Evolutionary conservation across 1,284 basidiomycete species (phyloP).

Genomic region (Tilletiopsis washingtonensis): DNA sequence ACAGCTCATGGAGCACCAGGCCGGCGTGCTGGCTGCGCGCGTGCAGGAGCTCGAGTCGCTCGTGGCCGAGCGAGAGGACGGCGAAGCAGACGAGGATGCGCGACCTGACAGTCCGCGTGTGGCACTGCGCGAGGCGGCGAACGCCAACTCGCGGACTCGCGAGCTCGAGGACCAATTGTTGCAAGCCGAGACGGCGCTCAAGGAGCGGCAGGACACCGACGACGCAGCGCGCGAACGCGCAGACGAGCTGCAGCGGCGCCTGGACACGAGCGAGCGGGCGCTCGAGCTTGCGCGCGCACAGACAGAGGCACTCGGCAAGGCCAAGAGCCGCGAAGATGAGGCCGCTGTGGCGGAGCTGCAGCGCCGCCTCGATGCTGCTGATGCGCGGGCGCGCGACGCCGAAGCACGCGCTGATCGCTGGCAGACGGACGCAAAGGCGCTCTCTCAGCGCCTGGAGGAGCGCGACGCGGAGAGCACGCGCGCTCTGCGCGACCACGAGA

Average conservation of each 20-base stretch:
- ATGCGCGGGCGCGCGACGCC: not conserved
- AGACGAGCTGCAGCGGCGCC: not conserved
- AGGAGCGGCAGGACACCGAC: not conserved
- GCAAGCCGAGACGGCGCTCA: not conserved
- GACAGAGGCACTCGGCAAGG: not conserved
- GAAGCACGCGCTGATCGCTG: not conserved
- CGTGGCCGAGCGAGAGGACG: slow-evolving; percentile 15
- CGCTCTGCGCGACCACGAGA: no score
- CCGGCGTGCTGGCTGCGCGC: slow-evolving; percentile 23
- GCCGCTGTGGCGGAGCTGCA: not conserved
- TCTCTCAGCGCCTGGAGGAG: not conserved
- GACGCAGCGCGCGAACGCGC: no score
- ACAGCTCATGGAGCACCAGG: slow-evolving; percentile 30
- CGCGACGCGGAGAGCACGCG: slow-evolving; percentile 2
- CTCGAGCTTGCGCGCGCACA: not conserved
- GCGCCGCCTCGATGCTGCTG: no score
- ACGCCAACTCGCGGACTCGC: not conserved
- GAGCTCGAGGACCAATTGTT: no score
- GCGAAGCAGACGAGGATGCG: slow-evolving; percentile 11
- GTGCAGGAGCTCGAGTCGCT: slow-evolving; percentile 21
- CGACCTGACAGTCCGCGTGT: slow-evolving; percentile 6
- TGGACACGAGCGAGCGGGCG: not conserved
- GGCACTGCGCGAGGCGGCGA: not conserved
- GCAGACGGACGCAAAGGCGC: not conserved
- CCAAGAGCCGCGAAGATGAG: not conserved